Evolutionary conservation across 192 early-diverging fungal species (phyloP).

Genomic region (Nowakowskiella sp.): DNA sequence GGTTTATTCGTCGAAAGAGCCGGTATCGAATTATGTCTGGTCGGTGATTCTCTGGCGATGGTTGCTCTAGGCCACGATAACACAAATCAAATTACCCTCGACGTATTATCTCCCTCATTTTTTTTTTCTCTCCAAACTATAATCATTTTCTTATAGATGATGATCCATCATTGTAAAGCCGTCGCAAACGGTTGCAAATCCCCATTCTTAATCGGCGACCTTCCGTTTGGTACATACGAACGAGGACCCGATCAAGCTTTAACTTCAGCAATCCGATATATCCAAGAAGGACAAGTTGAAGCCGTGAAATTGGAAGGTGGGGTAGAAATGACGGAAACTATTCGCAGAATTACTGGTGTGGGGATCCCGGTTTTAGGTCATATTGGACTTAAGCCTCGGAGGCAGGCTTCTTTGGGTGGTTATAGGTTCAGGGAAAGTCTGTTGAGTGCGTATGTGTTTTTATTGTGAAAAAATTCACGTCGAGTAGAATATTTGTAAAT

Average conservation of each 20-base stretch:
- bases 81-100: conserved; percentile 79
- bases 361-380: conserved; percentile 95
- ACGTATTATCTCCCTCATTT: conserved; percentile 38
- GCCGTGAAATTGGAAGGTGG: conserved; percentile 97
- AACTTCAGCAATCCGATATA: conserved; percentile 65
- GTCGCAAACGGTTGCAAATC: conserved; percentile 71
- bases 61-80: conserved; percentile 84
- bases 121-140: background rate
- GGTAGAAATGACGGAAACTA: conserved; percentile 68
- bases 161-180: conserved; percentile 90
- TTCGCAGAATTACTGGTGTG: conserved; percentile 66
- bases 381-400: conserved; percentile 92
- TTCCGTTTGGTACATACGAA: conserved; percentile 94
- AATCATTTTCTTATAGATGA: conserved; percentile 51
- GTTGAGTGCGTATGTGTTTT: conserved; percentile 47
- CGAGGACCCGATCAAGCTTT: conserved; percentile 63
- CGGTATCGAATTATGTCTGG: conserved; percentile 79
- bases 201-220: conserved; percentile 78
- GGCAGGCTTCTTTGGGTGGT: conserved; percentile 75
- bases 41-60: conserved; percentile 97
- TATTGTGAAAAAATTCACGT: background rate
- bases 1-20: conserved; percentile 72
- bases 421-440: conserved; percentile 90
- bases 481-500: conserved; percentile 4
- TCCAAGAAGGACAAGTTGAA: conserved; percentile 86